Evolutionary conservation across 208 protist genomes (phyloP).

Genomic region (Phytomonas francai): DNA sequence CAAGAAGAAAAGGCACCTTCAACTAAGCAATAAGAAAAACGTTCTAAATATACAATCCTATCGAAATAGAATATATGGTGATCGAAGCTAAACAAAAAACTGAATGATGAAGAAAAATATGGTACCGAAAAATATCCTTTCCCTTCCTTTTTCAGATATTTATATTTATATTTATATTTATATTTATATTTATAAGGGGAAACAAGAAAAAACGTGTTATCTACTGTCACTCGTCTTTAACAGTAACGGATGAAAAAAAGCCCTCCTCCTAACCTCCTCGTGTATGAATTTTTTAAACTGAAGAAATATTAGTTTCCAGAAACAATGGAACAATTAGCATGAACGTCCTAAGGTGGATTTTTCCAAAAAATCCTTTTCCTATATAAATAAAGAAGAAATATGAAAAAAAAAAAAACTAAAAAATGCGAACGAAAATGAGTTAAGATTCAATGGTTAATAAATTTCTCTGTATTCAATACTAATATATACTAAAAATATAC

Average conservation of each 20-base stretch:
- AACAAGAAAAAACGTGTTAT: slow-evolving; percentile 12
- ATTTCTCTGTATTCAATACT: slow-evolving; percentile 2
- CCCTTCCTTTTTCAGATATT: slow-evolving; percentile 7
- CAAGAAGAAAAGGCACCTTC: background rate
- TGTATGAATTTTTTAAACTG: too few species aligned
- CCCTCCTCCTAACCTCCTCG: too few species aligned
- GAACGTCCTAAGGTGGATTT: too few species aligned
- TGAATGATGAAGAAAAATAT: slow-evolving; percentile 6
- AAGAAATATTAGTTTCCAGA: too few species aligned
- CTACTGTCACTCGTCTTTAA: too few species aligned
- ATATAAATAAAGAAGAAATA: slow-evolving; percentile 6
- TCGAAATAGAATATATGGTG: slow-evolving; percentile 2
- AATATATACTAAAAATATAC: slow-evolving; percentile 14
- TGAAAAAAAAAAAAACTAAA: slow-evolving; percentile 11
- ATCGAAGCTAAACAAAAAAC: background rate
- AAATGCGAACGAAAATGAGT: background rate
- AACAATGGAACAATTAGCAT: too few species aligned
- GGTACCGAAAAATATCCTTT: slow-evolving; percentile 6
- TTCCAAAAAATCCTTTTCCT: too few species aligned
- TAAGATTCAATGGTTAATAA: background rate
- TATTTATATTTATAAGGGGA: slow-evolving; percentile 1
- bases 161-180: slow-evolving; percentile 8
- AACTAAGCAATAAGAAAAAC: background rate
- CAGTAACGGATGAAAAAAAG: too few species aligned
- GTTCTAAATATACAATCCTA: background rate